Base-by-base conservation (phyloP, 805 yeast genomes). In the Maudiozyma pseudohumilis region DNA sequence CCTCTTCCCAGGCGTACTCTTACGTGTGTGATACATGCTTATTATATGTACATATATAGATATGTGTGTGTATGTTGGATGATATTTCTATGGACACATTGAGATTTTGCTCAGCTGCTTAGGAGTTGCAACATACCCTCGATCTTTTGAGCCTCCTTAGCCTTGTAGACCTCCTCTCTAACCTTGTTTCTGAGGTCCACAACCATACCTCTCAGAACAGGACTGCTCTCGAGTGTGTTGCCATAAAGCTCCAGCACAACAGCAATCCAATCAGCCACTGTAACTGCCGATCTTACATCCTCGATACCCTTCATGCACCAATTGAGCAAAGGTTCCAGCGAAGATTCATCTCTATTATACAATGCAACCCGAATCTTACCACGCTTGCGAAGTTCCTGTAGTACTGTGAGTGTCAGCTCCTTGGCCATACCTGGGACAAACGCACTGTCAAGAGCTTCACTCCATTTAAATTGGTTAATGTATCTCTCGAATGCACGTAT, bases 71-170 rank as follows among this genome's bases (percentile, higher is more conserved):
- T n/a, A n/a, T n/a, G n/a, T n/a, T n/a, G n/a, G n/a, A n/a, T n/a
- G n/a, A n/a, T n/a, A n/a, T n/a, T n/a, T n/a, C n/a, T n/a, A n/a
- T n/a, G n/a, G n/a, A n/a, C n/a, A n/a, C 11, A 15, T 8, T 16
- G 6, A 5, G 5, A 21, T 6, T 20, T 13, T 24, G 16, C 7
- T 32, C 18, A 49, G 42, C 47, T 71, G 43, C 87, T 79, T 50
- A 89, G 68, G 48, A 92, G 61, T 60, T 86, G 94, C 50, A 92
- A 66, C 96, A 92, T 92, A 38, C 98, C 98, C 51, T 82, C 86
- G 31, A 92, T 76, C 56, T 77, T 80, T 57, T 80, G 82, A 6
- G 96, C 94, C 55, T 88, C 96, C 55, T 75, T 75, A 31, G 95
- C 83, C 53, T 81, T 78, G 40, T 70, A 72, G 18, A 87, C 74